A percentile compares a stretch with the other conserved stretches of the same genome.
phyloP scores from a whole-genome alignment of 208 protist species.

The Trypanosoma theileri region DNA sequence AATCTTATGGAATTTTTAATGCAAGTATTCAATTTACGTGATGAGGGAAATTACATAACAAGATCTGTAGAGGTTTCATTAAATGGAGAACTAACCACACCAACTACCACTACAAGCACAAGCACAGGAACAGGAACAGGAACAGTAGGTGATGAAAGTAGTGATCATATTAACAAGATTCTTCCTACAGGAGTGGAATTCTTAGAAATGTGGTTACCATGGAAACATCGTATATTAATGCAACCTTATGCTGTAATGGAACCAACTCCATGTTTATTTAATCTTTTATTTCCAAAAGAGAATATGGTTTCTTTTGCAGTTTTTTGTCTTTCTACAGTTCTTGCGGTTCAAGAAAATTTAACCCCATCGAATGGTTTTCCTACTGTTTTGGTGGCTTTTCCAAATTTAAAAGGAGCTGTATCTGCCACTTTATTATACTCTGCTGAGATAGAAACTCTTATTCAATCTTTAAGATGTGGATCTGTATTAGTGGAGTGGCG shows the following conservation, averaged over 20 bases:
- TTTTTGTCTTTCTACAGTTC: slow-evolving; percentile 31
- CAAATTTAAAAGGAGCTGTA: slow-evolving; percentile 10
- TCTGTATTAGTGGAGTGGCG: slow-evolving; percentile 26
- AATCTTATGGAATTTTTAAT: slow-evolving; percentile 20
- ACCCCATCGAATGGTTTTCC: slow-evolving; percentile 15
- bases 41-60: not conserved
- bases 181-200: slow-evolving; percentile 20
- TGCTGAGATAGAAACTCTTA: slow-evolving; percentile 32
- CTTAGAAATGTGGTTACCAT: slow-evolving; percentile 75
- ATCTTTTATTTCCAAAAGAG: slow-evolving; percentile 4
- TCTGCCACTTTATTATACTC: slow-evolving; percentile 41
- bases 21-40: not conserved
- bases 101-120: not conserved
- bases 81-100: no score
- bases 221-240: slow-evolving; percentile 70
- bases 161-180: not conserved
- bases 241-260: slow-evolving; percentile 38
- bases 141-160: not conserved
- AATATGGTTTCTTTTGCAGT: slow-evolving; percentile 10
- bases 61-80: not conserved
- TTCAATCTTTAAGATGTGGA: slow-evolving; percentile 30
- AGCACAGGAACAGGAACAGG: not conserved
- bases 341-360: slow-evolving; percentile 26
- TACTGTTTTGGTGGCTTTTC: slow-evolving; percentile 25
- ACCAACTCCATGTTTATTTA: slow-evolving; percentile 18